A percentile compares a stretch with the other conserved stretches of the same genome.
phyloP scores from a whole-genome alignment of 805 yeast genomes.

The Ogataea parapolymorpha region DNA sequence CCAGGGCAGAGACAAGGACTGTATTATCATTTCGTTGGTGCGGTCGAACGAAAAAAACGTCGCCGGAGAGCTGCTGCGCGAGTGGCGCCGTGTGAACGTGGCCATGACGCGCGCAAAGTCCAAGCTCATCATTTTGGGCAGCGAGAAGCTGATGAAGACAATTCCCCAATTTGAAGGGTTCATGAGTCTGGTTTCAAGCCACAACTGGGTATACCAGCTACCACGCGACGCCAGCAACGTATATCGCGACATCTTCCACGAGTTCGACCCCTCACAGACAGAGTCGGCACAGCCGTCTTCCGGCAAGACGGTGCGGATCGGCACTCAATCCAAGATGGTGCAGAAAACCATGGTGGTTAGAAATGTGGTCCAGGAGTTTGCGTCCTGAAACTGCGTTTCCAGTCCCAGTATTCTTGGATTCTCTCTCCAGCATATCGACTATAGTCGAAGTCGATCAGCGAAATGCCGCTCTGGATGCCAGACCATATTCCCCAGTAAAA shows the following conservation, averaged over 20 bases:
- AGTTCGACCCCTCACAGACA: slow-evolving; percentile 5
- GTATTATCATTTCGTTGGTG: slow-evolving; percentile 86
- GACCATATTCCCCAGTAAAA: slow-evolving; percentile 88
- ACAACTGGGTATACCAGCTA: slow-evolving; percentile 63
- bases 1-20: slow-evolving; percentile 94
- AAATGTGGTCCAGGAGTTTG: slow-evolving; percentile 19
- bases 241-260: slow-evolving; percentile 29
- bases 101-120: slow-evolving; percentile 88
- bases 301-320: slow-evolving; percentile 9
- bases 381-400: slow-evolving; percentile 44
- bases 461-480: slow-evolving; percentile 64
- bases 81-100: slow-evolving; percentile 91
- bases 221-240: slow-evolving; percentile 41
- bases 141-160: slow-evolving; percentile 55
- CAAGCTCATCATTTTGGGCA: slow-evolving; percentile 82
- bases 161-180: slow-evolving; percentile 56
- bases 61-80: slow-evolving; percentile 77
- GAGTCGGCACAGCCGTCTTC: not conserved
- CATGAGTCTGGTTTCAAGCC: slow-evolving; percentile 50
- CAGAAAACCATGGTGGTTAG: slow-evolving; percentile 17
- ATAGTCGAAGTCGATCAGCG: slow-evolving; percentile 72
- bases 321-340: slow-evolving; percentile 14
- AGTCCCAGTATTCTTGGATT: slow-evolving; percentile 63
- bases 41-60: slow-evolving; percentile 64
- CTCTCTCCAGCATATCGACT: slow-evolving; percentile 56